phyloP scores from a whole-genome alignment of 73 alveolate species.

The Tetrahymena borealis region DNA sequence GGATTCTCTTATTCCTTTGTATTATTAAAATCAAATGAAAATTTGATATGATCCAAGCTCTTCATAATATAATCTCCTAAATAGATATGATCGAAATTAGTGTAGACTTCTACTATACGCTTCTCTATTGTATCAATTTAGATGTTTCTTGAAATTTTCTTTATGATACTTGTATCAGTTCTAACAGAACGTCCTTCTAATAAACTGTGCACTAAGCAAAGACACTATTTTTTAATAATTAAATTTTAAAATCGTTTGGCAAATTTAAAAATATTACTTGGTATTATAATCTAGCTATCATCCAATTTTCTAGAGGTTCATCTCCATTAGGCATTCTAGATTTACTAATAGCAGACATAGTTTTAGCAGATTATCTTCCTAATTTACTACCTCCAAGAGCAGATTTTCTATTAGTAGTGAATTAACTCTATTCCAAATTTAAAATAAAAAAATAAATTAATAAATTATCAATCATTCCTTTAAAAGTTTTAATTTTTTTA shows the following conservation, averaged over 20 bases:
- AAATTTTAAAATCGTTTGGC: background rate
- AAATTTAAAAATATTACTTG: background rate
- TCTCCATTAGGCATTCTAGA: background rate
- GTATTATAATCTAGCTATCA: background rate
- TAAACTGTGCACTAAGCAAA: background rate
- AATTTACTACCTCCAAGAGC: background rate
- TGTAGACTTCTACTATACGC: background rate
- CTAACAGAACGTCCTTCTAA: background rate
- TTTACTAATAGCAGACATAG: background rate
- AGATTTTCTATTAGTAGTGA: background rate
- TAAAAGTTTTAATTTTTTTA: conserved; percentile 44
- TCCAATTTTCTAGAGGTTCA: background rate
- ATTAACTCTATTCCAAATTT: background rate
- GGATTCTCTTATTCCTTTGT: background rate
- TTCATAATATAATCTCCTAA: background rate
- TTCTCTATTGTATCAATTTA: background rate
- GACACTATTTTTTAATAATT: background rate
- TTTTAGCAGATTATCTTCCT: background rate
- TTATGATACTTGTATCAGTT: background rate
- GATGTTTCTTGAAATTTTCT: background rate
- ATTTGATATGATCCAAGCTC: background rate
- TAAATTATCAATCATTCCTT: too few species aligned
- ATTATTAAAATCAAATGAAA: background rate
- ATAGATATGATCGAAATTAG: background rate
- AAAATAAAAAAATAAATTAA: too few species aligned